A percentile compares a stretch with the other conserved stretches of the same genome.
These are phyloP conservation scores for Solanum pinnatisectum DNA, from an alignment of 257 asterid genomes.

Conservation along the genomic window DNA sequence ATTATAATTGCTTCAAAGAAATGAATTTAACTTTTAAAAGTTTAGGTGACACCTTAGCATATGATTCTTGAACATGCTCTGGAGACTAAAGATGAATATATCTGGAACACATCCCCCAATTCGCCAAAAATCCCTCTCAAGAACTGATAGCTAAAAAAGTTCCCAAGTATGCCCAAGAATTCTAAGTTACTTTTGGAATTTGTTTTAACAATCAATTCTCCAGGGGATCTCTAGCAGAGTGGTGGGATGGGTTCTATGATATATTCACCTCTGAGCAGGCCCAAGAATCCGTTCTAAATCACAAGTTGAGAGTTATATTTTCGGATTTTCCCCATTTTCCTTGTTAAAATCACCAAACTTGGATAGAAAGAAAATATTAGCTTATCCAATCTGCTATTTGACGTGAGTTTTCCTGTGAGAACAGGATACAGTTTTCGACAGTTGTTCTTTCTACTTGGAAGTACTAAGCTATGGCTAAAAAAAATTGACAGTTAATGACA, in stretches of 20 bases:
- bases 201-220: neutral
- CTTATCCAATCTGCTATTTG: neutral
- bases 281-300: neutral
- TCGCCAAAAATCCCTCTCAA: neutral
- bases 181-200: neutral
- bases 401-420: neutral
- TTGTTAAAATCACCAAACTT: neutral
- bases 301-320: neutral
- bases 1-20: neutral
- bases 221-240: slow-evolving; percentile 35
- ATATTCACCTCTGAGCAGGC: neutral
- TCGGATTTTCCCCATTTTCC: neutral
- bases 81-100: neutral
- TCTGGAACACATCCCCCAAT: neutral
- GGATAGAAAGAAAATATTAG: neutral
- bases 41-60: neutral
- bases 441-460: neutral
- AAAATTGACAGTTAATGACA: neutral
- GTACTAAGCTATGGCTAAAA: neutral
- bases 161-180: neutral
- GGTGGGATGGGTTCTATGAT: slow-evolving; percentile 53
- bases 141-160: neutral
- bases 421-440: neutral
- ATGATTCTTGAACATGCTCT: neutral
- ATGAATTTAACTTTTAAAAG: neutral